A percentile compares a stretch with the other conserved stretches of the same genome.
Conservation (phyloP, 495 filamentous ascomycete genomes). For the Tuber borchii region DNA sequence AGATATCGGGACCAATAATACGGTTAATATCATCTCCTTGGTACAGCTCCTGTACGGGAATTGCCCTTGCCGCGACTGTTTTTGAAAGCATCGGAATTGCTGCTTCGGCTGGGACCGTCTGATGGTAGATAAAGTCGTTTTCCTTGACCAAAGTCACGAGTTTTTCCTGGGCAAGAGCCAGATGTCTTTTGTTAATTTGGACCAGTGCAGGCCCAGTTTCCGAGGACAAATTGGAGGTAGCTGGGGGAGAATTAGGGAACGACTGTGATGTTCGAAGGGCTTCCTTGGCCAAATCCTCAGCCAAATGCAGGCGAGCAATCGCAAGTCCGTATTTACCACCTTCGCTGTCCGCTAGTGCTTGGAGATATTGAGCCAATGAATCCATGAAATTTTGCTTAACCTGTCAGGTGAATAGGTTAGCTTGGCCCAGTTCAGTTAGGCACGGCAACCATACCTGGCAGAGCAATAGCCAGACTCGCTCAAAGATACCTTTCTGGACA, state of each 20-base stretch:
- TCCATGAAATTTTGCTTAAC: slow-evolving; percentile 78
- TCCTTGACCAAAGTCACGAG: slow-evolving; percentile 72
- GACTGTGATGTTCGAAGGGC: slow-evolving; percentile 68
- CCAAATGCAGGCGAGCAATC: slow-evolving; percentile 73
- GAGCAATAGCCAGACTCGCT: slow-evolving; percentile 86
- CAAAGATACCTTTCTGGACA: slow-evolving; percentile 82
- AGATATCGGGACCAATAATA: slow-evolving; percentile 95
- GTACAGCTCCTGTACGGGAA: slow-evolving; percentile 93
- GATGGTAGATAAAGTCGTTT: slow-evolving; percentile 98
- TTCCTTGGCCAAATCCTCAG: slow-evolving; percentile 67
- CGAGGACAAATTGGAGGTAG: slow-evolving; percentile 73
- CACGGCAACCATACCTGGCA: slow-evolving; percentile 55
- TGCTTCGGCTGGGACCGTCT: slow-evolving; percentile 78
- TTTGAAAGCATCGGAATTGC: slow-evolving; percentile 75
- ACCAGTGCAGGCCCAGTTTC: slow-evolving; percentile 67
- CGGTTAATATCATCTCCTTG: slow-evolving; percentile 93
- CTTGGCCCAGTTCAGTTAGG: slow-evolving; percentile 11
- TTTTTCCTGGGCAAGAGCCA: slow-evolving; percentile 71
- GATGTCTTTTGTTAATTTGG: slow-evolving; percentile 76
- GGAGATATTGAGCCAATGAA: slow-evolving; percentile 86
- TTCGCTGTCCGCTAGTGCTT: slow-evolving; percentile 85
- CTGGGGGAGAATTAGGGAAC: slow-evolving; percentile 71
- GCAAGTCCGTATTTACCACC: slow-evolving; percentile 79
- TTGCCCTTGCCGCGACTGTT: slow-evolving; percentile 93
- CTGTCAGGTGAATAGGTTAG: slow-evolving; percentile 41